A percentile compares a stretch with the other conserved stretches of the same genome.
These are phyloP conservation scores for Neurospora sp. DNA, from an alignment of 495 filamentous ascomycete species.

Conservation along the genomic window DNA sequence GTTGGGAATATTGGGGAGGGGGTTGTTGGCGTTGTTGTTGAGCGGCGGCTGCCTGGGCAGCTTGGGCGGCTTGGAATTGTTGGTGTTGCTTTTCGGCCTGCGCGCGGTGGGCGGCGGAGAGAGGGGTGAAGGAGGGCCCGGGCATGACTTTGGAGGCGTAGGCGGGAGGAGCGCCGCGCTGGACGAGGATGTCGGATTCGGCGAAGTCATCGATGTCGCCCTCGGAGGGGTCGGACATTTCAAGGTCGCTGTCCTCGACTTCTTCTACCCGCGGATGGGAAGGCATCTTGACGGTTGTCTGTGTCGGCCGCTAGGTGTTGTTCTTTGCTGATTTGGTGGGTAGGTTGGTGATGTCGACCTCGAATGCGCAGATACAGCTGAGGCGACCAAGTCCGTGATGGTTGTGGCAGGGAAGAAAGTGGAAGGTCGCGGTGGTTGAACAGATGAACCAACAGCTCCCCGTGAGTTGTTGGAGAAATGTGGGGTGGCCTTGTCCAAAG, in stretches of 20 bases:
- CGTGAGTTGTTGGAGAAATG: not conserved
- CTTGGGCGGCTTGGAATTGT: conserved; percentile 14
- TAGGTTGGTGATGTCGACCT: not conserved
- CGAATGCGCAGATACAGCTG: not conserved
- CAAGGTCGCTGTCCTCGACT: conserved; percentile 67
- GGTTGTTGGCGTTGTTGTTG: conserved; percentile 10
- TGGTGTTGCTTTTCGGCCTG: not conserved
- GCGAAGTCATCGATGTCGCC: conserved; percentile 50
- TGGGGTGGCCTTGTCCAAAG: conserved; percentile 3
- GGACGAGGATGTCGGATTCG: conserved; percentile 34
- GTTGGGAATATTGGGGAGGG: conserved; percentile 10
- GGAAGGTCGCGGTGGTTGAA: not conserved
- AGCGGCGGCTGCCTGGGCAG: conserved; percentile 22
- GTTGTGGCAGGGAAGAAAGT: not conserved
- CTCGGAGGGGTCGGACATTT: conserved; percentile 67
- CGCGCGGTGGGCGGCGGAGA: conserved; percentile 10
- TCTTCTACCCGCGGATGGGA: conserved; percentile 84
- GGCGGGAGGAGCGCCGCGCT: conserved; percentile 5
- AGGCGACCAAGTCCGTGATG: not conserved
- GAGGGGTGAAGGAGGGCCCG: not conserved
- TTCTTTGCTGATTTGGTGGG: no score
- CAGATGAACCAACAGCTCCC: not conserved
- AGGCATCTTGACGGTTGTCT: conserved; percentile 42
- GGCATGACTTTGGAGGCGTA: not conserved
- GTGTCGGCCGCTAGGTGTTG: not conserved